phyloP scores from a whole-genome alignment of 1,284 basidiomycete species.

The Peniophora sp. region DNA sequence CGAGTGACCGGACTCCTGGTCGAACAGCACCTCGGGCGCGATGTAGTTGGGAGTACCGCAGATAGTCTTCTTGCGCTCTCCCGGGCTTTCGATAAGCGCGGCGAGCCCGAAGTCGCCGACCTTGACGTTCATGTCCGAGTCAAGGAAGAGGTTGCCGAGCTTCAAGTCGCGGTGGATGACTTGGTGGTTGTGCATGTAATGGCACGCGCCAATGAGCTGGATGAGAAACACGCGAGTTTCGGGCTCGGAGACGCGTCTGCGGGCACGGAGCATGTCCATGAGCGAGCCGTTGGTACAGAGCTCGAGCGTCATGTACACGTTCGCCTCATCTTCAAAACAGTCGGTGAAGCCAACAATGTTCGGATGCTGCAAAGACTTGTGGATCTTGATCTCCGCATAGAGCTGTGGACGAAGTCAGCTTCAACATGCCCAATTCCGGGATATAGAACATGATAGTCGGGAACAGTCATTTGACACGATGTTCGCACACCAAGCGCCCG shows the following conservation, averaged over 20 bases:
- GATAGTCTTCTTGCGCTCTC: slow-evolving; percentile 97
- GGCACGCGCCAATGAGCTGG: slow-evolving; percentile 91
- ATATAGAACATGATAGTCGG: background rate
- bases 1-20: slow-evolving; percentile 92
- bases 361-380: slow-evolving; percentile 84
- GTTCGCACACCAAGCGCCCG: no score
- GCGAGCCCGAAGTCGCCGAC: slow-evolving; percentile 98
- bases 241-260: slow-evolving; percentile 86
- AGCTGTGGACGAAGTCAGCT: slow-evolving; percentile 39
- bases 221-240: slow-evolving; percentile 91
- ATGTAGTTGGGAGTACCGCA: slow-evolving; percentile 99
- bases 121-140: slow-evolving; percentile 89
- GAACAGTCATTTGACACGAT: no score
- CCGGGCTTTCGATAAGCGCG: slow-evolving; percentile 91
- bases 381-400: slow-evolving; percentile 98
- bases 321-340: slow-evolving; percentile 92
- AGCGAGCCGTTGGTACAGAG: slow-evolving; percentile 84
- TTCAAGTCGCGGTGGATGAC: slow-evolving; percentile 97
- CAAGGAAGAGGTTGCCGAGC: slow-evolving; percentile 93
- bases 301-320: slow-evolving; percentile 97
- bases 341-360: slow-evolving; percentile 92
- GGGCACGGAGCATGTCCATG: slow-evolving; percentile 87
- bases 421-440: background rate
- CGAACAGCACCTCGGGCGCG: slow-evolving; percentile 95
- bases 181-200: slow-evolving; percentile 94